Conservation (phyloP, 2,329 filamentous ascomycete genomes). For the Ceratocystis ficicola region DNA sequence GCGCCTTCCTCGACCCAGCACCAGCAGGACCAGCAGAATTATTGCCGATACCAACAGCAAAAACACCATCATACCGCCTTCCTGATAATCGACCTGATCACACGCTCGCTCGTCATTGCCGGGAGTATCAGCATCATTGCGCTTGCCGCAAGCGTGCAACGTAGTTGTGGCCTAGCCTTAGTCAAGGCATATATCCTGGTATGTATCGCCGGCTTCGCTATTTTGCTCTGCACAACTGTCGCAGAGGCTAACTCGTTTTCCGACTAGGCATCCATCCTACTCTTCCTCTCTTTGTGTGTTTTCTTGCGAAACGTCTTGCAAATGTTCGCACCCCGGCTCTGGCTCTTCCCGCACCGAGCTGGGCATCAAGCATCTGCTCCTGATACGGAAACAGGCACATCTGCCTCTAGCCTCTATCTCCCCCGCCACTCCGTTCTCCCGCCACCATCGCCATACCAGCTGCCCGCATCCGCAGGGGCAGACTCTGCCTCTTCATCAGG, state of each 20-base stretch:
- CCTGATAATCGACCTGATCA: slow-evolving; percentile 12
- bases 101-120: slow-evolving; percentile 13
- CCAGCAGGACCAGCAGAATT: background rate
- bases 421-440: background rate
- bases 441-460: background rate
- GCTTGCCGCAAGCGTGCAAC: slow-evolving; percentile 8
- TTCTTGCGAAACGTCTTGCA: slow-evolving; percentile 6
- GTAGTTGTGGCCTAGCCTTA: slow-evolving; percentile 6
- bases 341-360: background rate
- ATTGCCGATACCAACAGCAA: no score
- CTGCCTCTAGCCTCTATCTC: background rate
- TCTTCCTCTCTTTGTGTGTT: background rate
- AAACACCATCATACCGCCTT: slow-evolving; percentile 6
- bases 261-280: slow-evolving; percentile 4
- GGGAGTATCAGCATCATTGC: slow-evolving; percentile 8
- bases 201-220: background rate
- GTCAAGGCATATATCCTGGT: slow-evolving; percentile 14
- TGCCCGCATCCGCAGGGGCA: background rate
- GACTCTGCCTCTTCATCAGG: background rate
- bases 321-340: background rate
- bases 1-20: background rate
- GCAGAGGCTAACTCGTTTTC: background rate
- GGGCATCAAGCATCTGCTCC: background rate
- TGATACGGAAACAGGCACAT: background rate
- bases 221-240: background rate